Evolutionary conservation across 192 early-diverging fungal genomes (phyloP).

Genomic region (Dissophora ornata): DNA sequence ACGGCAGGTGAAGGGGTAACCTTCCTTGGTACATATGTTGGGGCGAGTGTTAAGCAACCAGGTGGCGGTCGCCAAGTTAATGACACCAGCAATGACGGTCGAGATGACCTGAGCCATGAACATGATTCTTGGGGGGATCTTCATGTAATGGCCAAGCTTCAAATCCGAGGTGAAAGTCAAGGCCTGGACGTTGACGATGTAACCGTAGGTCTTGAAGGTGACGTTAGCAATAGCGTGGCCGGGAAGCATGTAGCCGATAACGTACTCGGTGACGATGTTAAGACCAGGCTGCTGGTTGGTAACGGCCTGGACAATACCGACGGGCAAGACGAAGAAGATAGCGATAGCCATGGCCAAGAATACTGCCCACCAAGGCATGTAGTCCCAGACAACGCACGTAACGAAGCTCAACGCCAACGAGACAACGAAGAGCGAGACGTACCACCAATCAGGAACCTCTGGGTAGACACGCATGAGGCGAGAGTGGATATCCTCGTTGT

Average conservation of each 20-base stretch:
- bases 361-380: conserved; percentile 62
- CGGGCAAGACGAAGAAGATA: conserved; percentile 25
- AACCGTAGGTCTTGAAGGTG: conserved; percentile 70
- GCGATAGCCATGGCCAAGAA: conserved; percentile 57
- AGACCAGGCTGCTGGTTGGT: conserved; percentile 63
- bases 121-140: conserved; percentile 74
- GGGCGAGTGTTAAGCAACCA: conserved; percentile 35
- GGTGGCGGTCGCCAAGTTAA: conserved; percentile 52
- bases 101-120: conserved; percentile 70
- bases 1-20: conserved; percentile 59
- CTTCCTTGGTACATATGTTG: conserved; percentile 54
- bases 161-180: conserved; percentile 75
- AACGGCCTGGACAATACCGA: conserved; percentile 63
- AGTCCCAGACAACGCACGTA: conserved; percentile 63
- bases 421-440: conserved; percentile 50
- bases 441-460: conserved; percentile 67
- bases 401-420: conserved; percentile 67
- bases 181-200: conserved; percentile 75
- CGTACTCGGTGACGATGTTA: conserved; percentile 66
- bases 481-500: conserved; percentile 59
- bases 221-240: conserved; percentile 63
- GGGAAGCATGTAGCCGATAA: conserved; percentile 58
- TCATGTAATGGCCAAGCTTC: conserved; percentile 81
- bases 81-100: conserved; percentile 58
- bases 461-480: conserved; percentile 72